phyloP scores from a whole-genome alignment of 2,329 filamentous ascomycete species.

The Trichoderma brevicompactum region DNA sequence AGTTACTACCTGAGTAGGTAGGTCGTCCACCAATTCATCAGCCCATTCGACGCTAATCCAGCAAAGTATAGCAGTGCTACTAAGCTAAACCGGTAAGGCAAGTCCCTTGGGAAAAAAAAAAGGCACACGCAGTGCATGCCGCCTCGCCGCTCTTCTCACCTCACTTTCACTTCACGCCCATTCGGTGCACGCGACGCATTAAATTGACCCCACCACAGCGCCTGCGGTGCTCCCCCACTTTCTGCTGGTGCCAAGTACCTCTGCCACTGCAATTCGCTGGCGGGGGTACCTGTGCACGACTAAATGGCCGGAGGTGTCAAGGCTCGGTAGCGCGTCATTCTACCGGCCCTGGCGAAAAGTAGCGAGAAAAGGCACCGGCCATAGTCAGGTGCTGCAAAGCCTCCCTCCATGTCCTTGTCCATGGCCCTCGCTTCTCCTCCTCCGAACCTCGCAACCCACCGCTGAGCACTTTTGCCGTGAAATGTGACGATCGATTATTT shows the following conservation, averaged over 20 bases:
- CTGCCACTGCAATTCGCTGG: not conserved
- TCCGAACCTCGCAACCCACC: constrained; percentile 27
- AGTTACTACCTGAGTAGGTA: no score
- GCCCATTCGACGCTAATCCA: not conserved
- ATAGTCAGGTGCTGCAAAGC: constrained; percentile 27
- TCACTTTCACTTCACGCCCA: constrained; percentile 7
- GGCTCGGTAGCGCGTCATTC: constrained; percentile 27
- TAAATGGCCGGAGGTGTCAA: constrained; percentile 4
- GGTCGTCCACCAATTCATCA: no score
- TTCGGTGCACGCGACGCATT: constrained; percentile 27
- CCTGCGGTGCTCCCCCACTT: constrained; percentile 6
- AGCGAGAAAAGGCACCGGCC: constrained; percentile 1
- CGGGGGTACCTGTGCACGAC: not conserved
- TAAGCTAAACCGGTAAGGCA: not conserved
- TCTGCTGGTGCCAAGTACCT: constrained; percentile 4
- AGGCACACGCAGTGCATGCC: not conserved
- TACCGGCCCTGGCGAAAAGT: not conserved
- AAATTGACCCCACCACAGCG: constrained; percentile 15
- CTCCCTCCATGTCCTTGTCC: constrained; percentile 12
- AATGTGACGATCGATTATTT: constrained; percentile 20
- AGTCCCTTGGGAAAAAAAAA: not conserved
- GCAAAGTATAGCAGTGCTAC: not conserved
- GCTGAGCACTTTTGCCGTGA: constrained; percentile 11
- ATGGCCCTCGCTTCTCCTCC: constrained; percentile 20
- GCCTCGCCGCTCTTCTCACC: not conserved